phyloP scores from a whole-genome alignment of 2,329 filamentous ascomycete species.

The Raffaelea albimanens region DNA sequence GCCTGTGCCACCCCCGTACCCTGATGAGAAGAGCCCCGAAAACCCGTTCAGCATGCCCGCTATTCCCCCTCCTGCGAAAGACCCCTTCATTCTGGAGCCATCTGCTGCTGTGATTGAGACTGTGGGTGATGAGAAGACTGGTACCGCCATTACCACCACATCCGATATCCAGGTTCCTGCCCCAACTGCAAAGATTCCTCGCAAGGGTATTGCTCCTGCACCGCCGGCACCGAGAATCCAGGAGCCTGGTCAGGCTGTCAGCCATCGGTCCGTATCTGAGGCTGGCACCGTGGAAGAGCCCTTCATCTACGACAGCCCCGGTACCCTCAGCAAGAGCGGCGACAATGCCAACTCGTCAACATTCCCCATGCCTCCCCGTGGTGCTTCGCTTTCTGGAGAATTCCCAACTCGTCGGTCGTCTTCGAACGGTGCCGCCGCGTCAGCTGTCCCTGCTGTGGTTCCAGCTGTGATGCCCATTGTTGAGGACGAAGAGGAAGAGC shows the following conservation, averaged over 20 bases:
- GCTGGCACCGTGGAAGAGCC: slow-evolving; percentile 11
- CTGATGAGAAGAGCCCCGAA: background rate
- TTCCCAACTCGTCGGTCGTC: background rate
- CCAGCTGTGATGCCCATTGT: slow-evolving; percentile 16
- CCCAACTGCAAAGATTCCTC: slow-evolving; percentile 18
- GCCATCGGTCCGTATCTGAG: slow-evolving; percentile 8
- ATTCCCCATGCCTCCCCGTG: background rate
- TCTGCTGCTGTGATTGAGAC: slow-evolving; percentile 30
- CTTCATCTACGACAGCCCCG: slow-evolving; percentile 13
- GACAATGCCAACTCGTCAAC: background rate
- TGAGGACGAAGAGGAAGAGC: slow-evolving; percentile 17
- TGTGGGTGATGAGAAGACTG: slow-evolving; percentile 10
- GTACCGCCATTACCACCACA: background rate
- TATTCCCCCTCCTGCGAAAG: slow-evolving; percentile 7
- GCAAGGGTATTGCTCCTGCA: slow-evolving; percentile 14
- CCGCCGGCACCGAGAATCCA: slow-evolving; percentile 3
- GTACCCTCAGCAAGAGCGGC: background rate
- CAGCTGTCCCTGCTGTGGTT: slow-evolving; percentile 1
- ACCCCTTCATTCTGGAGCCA: slow-evolving; percentile 15
- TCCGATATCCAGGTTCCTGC: slow-evolving; percentile 20
- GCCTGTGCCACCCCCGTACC: slow-evolving; percentile 22
- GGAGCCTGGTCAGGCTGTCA: background rate
- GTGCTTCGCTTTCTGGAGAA: background rate
- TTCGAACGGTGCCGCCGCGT: background rate
- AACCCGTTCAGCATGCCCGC: slow-evolving; percentile 3